These are phyloP conservation scores for Saposhnikovia divaricata DNA, from an alignment of 129 eudicot species.

Conservation along the genomic window DNA sequence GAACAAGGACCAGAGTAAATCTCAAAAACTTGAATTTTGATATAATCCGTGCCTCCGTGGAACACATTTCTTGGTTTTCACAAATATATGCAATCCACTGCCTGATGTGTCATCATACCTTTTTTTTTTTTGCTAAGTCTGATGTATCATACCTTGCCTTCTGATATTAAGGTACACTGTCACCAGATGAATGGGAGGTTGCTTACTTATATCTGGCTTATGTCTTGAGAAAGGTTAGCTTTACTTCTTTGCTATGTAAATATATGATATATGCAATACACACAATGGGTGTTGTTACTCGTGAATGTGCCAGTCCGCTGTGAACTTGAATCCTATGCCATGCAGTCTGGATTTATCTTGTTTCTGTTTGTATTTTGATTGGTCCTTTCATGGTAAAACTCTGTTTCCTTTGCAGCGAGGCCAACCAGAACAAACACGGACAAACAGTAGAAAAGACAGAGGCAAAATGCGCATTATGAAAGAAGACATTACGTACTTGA, in stretches of 20 bases:
- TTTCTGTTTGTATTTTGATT: background rate
- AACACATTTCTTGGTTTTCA: background rate
- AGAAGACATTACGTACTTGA: constrained; percentile 55
- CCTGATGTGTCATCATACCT: background rate
- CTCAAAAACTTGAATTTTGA: background rate
- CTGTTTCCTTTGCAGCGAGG: constrained; percentile 46
- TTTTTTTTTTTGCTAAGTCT: too few species aligned
- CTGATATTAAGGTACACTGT: constrained; percentile 52
- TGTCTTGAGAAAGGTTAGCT: constrained; percentile 79
- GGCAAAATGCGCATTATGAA: constrained; percentile 69
- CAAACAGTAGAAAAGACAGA: constrained; percentile 41
- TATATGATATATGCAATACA: background rate
- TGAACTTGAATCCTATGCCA: background rate
- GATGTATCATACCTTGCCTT: constrained; percentile 1
- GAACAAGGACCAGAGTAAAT: constrained; percentile 77
- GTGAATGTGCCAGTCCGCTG: background rate
- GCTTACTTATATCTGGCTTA: constrained; percentile 86
- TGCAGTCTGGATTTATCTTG: background rate
- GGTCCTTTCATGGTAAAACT: background rate
- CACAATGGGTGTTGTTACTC: background rate
- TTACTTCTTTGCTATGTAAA: background rate
- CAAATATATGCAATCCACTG: background rate
- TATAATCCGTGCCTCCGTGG: background rate
- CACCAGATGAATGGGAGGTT: constrained; percentile 97
- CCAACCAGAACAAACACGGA: constrained; percentile 53